These are phyloP conservation scores for Musa balbisiana DNA, from an alignment of 202 grass and related monocot genomes.

Conservation along the genomic window DNA sequence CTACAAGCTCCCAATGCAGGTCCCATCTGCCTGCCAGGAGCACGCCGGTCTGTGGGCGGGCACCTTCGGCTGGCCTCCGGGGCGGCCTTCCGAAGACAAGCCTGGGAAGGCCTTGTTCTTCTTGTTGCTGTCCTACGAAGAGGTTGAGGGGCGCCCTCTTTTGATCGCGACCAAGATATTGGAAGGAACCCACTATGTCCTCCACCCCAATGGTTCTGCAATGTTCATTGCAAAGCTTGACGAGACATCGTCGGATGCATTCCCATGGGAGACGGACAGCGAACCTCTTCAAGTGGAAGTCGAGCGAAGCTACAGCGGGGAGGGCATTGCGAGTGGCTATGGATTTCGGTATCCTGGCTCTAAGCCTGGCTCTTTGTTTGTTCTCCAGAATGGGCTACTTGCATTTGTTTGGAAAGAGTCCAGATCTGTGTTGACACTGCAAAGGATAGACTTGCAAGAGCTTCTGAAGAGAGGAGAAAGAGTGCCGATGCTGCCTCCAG, in stretches of 20 bases:
- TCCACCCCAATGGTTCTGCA: conserved; percentile 69
- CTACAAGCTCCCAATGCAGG: conserved; percentile 58
- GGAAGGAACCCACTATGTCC: conserved; percentile 71
- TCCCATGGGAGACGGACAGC: conserved; percentile 52
- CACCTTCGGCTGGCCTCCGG: conserved; percentile 75
- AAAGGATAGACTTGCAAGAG: conserved; percentile 55
- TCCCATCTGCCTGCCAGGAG: conserved; percentile 33
- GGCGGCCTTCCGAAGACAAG: conserved; percentile 47
- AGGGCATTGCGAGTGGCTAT: conserved; percentile 70
- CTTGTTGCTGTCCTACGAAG: conserved; percentile 61
- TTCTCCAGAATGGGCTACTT: conserved; percentile 47
- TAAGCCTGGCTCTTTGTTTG: conserved; percentile 73
- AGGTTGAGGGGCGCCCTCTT: conserved; percentile 39
- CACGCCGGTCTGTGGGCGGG: conserved; percentile 74
- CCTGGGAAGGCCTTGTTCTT: conserved; percentile 62
- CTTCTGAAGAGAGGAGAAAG: conserved; percentile 58
- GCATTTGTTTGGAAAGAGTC: conserved; percentile 86
- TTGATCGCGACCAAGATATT: conserved; percentile 76
- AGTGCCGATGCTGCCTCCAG: conserved; percentile 52
- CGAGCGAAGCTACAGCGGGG: conserved; percentile 42
- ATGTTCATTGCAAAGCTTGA: conserved; percentile 52
- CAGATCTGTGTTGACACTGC: conserved; percentile 49
- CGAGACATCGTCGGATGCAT: conserved; percentile 40
- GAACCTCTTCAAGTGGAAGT: conserved; percentile 34
- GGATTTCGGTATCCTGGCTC: conserved; percentile 80